Evolutionary conservation across 306 rosid species (phyloP), one percentile per base, ranked within the genome.

Genomic region (Trifolium subterraneum): DNA sequence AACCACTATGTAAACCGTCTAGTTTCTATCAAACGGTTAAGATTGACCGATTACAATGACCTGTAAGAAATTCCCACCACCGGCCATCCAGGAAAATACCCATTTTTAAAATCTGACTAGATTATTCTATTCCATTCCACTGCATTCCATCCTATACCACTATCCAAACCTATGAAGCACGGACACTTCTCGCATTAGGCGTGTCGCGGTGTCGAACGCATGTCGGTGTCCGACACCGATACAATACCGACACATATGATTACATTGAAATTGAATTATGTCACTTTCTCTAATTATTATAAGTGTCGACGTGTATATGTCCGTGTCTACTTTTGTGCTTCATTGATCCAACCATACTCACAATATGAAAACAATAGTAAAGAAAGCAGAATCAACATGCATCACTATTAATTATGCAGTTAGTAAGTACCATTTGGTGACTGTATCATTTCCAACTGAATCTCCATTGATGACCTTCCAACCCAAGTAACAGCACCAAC

Each of bases 401-500:
- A 10, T 10, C 18, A 51, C 12, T 41, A 29, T 29, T 29, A 29
- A 5, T 4, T 29, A 18, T 16, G 35, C 50, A 51, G 18, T 58
- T 13, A 62, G 22, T n/a, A 29, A n/a, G 52, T 73, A 92, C 90
- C 93, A 60, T 48, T 61, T 7, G 70, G 22, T 7, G 90, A 72
- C 71, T 88, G 96, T 68, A 68, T 84, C 68, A 92, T 80, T 81
- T 90, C 82, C 7, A 92, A 79, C 42, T 84, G 92, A 78, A 92
- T 92, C 86, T 92, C 96, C 90, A 92, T 84, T 61, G 96, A 92
- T 47, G 96, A 92, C 22, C 89, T 77, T 23, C 94, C 96, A 59
- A 90, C 91, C 96, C 98, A 92, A n/a, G 90, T 85, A 55, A 92
- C 98, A 76, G 93, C 92, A 60, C 93, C 98, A 39, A 56, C 88